phyloP scores from a whole-genome alignment of 1,284 basidiomycete species.

The Cerrena zonata region DNA sequence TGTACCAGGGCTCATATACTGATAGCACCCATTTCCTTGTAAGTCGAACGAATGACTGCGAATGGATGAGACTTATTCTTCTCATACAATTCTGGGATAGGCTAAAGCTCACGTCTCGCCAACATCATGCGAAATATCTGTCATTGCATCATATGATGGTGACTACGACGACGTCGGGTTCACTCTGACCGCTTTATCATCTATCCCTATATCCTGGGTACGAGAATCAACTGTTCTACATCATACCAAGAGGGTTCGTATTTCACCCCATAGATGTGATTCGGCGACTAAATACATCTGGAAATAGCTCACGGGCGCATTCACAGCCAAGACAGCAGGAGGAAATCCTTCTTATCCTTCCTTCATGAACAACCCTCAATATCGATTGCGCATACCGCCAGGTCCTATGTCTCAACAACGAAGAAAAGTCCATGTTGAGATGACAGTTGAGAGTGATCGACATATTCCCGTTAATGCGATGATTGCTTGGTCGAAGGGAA shows the following conservation, averaged over 20 bases:
- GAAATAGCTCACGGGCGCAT: conserved; percentile 51
- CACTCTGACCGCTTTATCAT: conserved; percentile 55
- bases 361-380: conserved; percentile 90
- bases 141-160: conserved; percentile 66
- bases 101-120: conserved; percentile 33
- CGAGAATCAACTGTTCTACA: conserved; percentile 32
- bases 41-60: conserved; percentile 14
- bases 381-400: conserved; percentile 54
- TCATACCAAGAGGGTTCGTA: conserved; percentile 40
- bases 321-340: conserved; percentile 73
- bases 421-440: conserved; percentile 39
- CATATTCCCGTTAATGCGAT: conserved; percentile 74
- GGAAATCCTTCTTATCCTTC: conserved; percentile 77
- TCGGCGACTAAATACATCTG: conserved; percentile 12
- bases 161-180: conserved; percentile 55
- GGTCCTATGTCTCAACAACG: conserved; percentile 13
- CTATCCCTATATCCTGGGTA: conserved; percentile 45
- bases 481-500: conserved; percentile 70
- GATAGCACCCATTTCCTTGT: conserved; percentile 76
- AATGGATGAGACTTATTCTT: too few relatives aligned
- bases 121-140: conserved; percentile 39
- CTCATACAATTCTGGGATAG: conserved; percentile 15
- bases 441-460: conserved; percentile 55
- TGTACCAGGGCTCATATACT: conserved; percentile 62
- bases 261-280: background rate